Evolutionary conservation across 768 basidiomycete genomes (phyloP).

Genomic region (Pisolithus orientalis): DNA sequence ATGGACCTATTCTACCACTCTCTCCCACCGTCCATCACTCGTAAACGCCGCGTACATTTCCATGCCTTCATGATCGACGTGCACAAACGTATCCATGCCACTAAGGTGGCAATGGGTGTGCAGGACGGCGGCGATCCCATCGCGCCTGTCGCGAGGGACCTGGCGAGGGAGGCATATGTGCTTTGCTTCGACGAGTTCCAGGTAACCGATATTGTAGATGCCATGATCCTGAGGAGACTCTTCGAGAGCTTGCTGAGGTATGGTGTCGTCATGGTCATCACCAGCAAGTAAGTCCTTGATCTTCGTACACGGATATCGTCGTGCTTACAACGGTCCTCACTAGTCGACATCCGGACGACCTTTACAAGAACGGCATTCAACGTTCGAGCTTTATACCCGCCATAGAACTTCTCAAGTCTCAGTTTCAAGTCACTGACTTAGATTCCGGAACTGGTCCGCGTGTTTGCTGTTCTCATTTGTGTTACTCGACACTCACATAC

Average conservation of each 20-base stretch:
- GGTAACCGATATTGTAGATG: constrained; percentile 96
- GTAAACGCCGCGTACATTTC: constrained; percentile 91
- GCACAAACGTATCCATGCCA: constrained; percentile 83
- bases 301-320: neutral
- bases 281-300: constrained; percentile 77
- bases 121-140: constrained; percentile 68
- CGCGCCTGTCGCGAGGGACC: constrained; percentile 76
- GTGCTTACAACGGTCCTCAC: neutral
- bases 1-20: constrained; percentile 97
- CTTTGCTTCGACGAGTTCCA: constrained; percentile 99
- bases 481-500: neutral
- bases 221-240: constrained; percentile 92
- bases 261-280: constrained; percentile 93
- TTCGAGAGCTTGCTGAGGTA: constrained; percentile 80
- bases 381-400: constrained; percentile 90
- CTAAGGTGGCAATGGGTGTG: constrained; percentile 65
- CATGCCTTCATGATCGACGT: constrained; percentile 99
- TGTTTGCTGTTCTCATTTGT: neutral
- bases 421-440: constrained; percentile 84
- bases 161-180: constrained; percentile 78
- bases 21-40: constrained; percentile 56
- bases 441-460: constrained; percentile 86
- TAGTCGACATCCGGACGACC: constrained; percentile 94
- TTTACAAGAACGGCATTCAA: constrained; percentile 99
- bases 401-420: constrained; percentile 86